Evolutionary conservation across 129 eudicot species (phyloP), one percentile per base, ranked within the genome.

Genomic region (Pulicaria dysenterica): DNA sequence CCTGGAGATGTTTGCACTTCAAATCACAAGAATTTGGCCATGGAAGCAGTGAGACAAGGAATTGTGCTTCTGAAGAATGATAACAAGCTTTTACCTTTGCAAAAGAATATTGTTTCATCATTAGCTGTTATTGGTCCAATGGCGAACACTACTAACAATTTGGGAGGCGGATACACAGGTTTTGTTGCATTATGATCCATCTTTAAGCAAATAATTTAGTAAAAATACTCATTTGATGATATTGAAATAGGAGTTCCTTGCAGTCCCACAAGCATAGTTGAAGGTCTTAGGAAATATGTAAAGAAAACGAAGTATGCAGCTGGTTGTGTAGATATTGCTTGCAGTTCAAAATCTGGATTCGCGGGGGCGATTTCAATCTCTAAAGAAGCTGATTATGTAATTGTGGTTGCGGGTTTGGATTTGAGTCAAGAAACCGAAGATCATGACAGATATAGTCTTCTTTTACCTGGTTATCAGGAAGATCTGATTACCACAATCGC

Each of bases 91-190:
- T 58, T 95, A 67, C 99, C 99, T 19, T 85, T 91, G 73, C 66
- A 78, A 46, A 86, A 88, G 78, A 80, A 79, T 54, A 34, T 6
- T n/a, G 55, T 83, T 64, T 83, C 95, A 5, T 83, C 96, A 9
- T 73, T 95, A 48, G 97, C 96, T n/a, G 69, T 95, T 64, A 82
- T 91, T 80, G 99, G 97, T 41, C 97, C 96, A 15, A 64, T 85
- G 86, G 94, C 96, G 41, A 88, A 95, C 9, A 60, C 64, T 62
- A 62, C 91, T 38, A 81, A 76, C 67, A 72, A 80, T 66, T 64
- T 88, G 58, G 92, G 89, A 53, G 99, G 99, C 12, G 90, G 86
- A 70, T 95, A 95, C 74, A 75, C 89, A 84, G 99, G 99, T 95
- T 59, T 59, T 65, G 80, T 24, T 24, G 31, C 31, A 24, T 24